phyloP scores from a whole-genome alignment of 345 rosid species.

The Mallotus nudiflorus region DNA sequence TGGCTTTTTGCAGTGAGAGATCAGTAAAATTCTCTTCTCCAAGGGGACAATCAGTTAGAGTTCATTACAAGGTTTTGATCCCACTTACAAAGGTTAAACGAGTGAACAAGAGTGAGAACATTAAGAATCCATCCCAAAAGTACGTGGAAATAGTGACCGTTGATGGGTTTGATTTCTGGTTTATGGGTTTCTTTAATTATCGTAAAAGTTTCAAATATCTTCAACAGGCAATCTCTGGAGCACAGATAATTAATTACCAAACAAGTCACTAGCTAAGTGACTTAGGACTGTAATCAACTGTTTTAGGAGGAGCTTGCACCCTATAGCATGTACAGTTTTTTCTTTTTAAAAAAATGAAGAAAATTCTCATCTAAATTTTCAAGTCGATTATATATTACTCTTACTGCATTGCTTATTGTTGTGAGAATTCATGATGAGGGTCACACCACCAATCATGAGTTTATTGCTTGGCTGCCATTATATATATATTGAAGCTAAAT shows the following conservation, averaged over 20 bases:
- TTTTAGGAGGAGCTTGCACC: no score
- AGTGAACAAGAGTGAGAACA: conserved; percentile 50
- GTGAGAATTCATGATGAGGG: no score
- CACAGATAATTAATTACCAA: conserved; percentile 18
- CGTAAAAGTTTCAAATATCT: conserved; percentile 61
- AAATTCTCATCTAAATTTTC: no score
- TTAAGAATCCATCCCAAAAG: conserved; percentile 67
- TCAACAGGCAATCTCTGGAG: conserved; percentile 45
- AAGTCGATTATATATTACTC: no score
- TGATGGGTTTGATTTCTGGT: conserved; percentile 83
- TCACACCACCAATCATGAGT: no score
- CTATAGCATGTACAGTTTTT: no score
- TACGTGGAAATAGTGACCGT: conserved; percentile 62
- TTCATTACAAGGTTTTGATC: conserved; percentile 53
- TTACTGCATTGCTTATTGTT: no score
- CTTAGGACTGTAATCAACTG: no score
- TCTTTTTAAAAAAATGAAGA: no score
- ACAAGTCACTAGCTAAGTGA: background rate
- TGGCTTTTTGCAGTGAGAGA: conserved; percentile 53
- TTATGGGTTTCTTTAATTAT: conserved; percentile 75
- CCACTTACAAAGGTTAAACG: conserved; percentile 54
- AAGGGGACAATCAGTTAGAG: conserved; percentile 32
- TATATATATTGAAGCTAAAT: no score
- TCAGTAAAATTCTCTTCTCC: conserved; percentile 38
- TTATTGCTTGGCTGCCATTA: no score